phyloP scores from a whole-genome alignment of 179 eudicot species.

The Drosera spatulata region DNA sequence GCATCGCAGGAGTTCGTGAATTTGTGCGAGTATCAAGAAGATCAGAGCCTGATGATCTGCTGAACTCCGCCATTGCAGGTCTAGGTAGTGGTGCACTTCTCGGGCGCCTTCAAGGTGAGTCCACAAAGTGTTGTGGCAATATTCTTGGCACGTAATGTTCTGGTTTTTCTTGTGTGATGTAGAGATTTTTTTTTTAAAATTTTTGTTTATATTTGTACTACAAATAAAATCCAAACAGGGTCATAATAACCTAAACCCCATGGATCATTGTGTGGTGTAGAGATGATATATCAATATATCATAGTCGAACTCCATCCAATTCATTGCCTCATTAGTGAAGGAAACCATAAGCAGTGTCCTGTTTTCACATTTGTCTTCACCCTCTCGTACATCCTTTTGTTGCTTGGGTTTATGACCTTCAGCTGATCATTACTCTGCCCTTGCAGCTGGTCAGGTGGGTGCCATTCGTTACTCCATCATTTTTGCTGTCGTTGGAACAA shows the following conservation, averaged over 20 bases:
- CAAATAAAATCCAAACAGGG: neutral
- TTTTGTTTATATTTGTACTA: neutral
- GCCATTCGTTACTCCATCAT: slow-evolving; percentile 63
- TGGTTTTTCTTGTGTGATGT: neutral
- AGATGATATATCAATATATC: too few species aligned
- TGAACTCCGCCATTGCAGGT: slow-evolving; percentile 60
- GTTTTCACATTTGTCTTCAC: neutral
- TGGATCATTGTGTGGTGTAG: too few species aligned
- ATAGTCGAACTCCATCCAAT: too few species aligned
- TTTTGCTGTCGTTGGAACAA: slow-evolving; percentile 64
- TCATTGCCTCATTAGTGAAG: too few species aligned
- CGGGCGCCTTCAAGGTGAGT: slow-evolving; percentile 69
- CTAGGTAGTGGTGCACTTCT: slow-evolving; percentile 65
- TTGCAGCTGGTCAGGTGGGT: slow-evolving; percentile 58
- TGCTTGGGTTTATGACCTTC: neutral
- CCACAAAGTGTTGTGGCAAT: neutral
- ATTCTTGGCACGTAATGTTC: neutral
- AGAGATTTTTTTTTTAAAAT: too few species aligned
- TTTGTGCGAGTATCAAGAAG: slow-evolving; percentile 44
- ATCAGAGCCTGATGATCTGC: slow-evolving; percentile 46
- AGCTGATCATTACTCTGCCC: neutral
- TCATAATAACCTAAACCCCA: too few species aligned
- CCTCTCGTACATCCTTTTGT: neutral
- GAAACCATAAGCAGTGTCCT: neutral
- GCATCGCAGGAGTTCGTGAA: slow-evolving; percentile 56